These are phyloP conservation scores for Powellomyces hirtus DNA, from an alignment of 192 early-diverging fungal genomes.

Conservation along the genomic window DNA sequence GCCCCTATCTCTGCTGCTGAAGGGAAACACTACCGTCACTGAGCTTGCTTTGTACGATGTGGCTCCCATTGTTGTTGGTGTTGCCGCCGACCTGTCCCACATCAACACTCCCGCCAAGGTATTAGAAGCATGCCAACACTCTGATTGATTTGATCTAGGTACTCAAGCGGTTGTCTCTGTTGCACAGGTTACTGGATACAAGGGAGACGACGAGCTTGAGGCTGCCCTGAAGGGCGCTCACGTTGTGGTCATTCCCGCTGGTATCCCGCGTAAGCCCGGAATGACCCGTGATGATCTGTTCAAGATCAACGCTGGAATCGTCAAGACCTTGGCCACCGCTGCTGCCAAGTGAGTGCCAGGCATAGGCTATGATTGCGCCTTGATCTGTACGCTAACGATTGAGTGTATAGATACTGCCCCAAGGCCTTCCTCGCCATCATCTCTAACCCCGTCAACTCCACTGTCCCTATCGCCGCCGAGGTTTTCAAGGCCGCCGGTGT, in stretches of 20 bases:
- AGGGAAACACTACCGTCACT: constrained; percentile 53
- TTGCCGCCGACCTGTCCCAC: constrained; percentile 66
- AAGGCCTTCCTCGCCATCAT: constrained; percentile 64
- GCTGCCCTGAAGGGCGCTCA: constrained; percentile 51
- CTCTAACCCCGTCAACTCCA: constrained; percentile 70
- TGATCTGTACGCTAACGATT: not conserved
- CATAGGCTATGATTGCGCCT: too few relatives aligned
- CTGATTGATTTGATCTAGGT: not conserved
- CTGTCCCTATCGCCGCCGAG: constrained; percentile 65
- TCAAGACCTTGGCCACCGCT: constrained; percentile 53
- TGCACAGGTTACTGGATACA: constrained; percentile 50
- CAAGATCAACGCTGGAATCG: constrained; percentile 70
- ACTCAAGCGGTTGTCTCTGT: not conserved
- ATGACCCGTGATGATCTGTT: constrained; percentile 71
- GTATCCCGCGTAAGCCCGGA: constrained; percentile 67
- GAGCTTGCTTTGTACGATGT: constrained; percentile 63
- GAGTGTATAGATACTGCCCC: constrained; percentile 48
- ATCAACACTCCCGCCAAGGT: constrained; percentile 61
- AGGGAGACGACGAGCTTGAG: constrained; percentile 49
- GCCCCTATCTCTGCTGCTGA: constrained; percentile 62
- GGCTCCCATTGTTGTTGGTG: constrained; percentile 60
- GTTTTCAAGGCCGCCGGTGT: constrained; percentile 59
- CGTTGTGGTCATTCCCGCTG: constrained; percentile 65
- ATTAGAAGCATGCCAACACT: constrained; percentile 17
- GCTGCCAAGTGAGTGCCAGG: constrained; percentile 50